Percentiles rank a stretch among this genome's conserved stretches.
Conservation (phyloP, 2,329 filamentous ascomycete genomes). For the Aureobasidium subglaciale region DNA sequence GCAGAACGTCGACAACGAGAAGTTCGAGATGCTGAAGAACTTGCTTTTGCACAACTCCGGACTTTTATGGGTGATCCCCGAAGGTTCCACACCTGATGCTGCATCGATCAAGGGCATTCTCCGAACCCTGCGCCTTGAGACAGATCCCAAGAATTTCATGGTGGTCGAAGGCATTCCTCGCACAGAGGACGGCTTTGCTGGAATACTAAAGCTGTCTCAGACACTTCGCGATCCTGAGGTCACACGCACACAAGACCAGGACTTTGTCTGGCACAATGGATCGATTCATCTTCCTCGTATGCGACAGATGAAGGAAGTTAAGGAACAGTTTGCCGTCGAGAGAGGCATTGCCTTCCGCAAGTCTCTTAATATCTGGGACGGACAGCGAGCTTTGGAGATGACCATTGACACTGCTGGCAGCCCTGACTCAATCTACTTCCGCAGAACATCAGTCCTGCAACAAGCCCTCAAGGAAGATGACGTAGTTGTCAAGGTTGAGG, state of each 20-base stretch:
- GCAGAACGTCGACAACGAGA: background rate
- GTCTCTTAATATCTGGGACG: background rate
- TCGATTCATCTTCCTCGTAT: background rate
- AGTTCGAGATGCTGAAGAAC: background rate
- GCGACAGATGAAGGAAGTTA: background rate
- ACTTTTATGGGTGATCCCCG: background rate
- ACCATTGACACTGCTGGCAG: background rate
- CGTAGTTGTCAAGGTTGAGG: background rate
- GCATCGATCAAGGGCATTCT: background rate
- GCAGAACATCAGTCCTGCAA: background rate
- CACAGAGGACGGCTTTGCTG: background rate
- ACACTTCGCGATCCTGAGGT: background rate
- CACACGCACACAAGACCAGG: background rate
- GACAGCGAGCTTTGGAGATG: background rate
- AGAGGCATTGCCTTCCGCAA: background rate
- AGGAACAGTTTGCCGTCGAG: background rate
- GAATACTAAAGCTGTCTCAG: background rate
- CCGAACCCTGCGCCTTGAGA: background rate
- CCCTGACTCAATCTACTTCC: background rate
- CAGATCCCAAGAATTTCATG: background rate
- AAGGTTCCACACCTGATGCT: background rate
- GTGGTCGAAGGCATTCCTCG: background rate
- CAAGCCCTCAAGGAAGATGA: background rate
- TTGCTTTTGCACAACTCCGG: background rate
- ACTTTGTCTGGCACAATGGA: background rate